Evolutionary conservation across 192 early-diverging fungal genomes (phyloP), one percentile per base, ranked within the genome.

Genomic region (Coemansia sp.): DNA sequence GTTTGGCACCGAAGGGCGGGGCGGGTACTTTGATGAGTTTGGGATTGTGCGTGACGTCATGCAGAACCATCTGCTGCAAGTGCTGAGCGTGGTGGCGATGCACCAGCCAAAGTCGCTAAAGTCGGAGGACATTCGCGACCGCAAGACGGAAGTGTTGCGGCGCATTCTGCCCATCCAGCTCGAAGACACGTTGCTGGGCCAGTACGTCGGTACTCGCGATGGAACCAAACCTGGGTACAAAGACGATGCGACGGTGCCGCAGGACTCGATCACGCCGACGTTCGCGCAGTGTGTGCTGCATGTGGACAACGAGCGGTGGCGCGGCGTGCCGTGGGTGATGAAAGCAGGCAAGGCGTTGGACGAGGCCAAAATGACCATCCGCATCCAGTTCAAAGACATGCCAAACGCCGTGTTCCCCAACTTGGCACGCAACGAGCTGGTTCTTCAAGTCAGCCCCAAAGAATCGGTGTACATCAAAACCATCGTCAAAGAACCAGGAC

Each of bases 1-100:
- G 59, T 90, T 98, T 68, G 96, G 96, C 52, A 98, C 96, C 0
- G 90, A 95, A 77, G 96, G 96, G 15, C 92, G 96, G 48, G 96
- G 96, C 56, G 96, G 96, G 0, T 98, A 98, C 85, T 97, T 98
- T 89, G 94, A 98, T 98, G 94, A 96, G 82, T 97, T 95, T 85
- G 96, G 96, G 23, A 96, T 98, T 49, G 94, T 98, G 66, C 93
- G 96, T 61, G 96, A 98, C 69, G 96, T 98, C 48, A 89, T 91
- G 87, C 91, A 93, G 83, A 93, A 93, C 78, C 90, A 98, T 75
- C 65, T 98, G 63, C 75, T 98, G 39, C 96, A 98, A 82, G 91
- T 98, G 29, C 81, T 98, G 70, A 87, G 92, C 48, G 84, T 98
- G 43, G 87, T 96, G 58, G 96, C 95, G 17, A 98, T 98, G 96